Conservation (phyloP, 2,329 filamentous ascomycete genomes). For the Ophiocordyceps robertsii region DNA sequence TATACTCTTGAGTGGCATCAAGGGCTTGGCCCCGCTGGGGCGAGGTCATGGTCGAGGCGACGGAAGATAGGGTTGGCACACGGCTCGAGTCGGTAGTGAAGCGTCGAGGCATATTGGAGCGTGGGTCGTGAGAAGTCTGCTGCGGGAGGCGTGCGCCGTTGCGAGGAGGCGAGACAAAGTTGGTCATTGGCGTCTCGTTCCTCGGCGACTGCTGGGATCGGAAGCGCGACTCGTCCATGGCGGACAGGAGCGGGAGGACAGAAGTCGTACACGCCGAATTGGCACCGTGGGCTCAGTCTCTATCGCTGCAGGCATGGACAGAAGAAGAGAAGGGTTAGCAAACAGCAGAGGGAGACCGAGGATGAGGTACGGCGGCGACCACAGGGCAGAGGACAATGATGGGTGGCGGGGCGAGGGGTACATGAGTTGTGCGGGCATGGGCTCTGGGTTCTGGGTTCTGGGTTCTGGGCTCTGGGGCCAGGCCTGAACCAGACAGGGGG, state of each 20-base stretch:
- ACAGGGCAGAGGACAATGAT: slow-evolving; percentile 9
- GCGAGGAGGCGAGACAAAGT: slow-evolving; percentile 61
- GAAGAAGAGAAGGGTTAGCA: slow-evolving; percentile 15
- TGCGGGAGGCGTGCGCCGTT: slow-evolving; percentile 51
- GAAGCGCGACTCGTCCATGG: slow-evolving; percentile 69
- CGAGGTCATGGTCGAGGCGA: slow-evolving; percentile 27
- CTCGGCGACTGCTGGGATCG: slow-evolving; percentile 64
- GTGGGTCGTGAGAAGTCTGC: slow-evolving; percentile 45
- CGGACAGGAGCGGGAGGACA: slow-evolving; percentile 12
- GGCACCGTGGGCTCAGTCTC: slow-evolving; percentile 17
- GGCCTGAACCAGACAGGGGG: slow-evolving; percentile 2
- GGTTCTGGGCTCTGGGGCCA: too few relatives aligned
- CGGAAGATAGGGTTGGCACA: slow-evolving; percentile 58
- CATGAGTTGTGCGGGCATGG: slow-evolving; percentile 10
- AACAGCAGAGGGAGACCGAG: slow-evolving; percentile 8
- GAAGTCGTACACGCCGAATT: slow-evolving; percentile 25
- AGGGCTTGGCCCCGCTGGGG: slow-evolving; percentile 33
- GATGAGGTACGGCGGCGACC: slow-evolving; percentile 10
- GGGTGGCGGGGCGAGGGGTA: slow-evolving; percentile 14
- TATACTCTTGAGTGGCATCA: slow-evolving; percentile 30
- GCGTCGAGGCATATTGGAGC: slow-evolving; percentile 70
- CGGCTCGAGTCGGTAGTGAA: slow-evolving; percentile 88
- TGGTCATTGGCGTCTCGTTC: slow-evolving; percentile 62
- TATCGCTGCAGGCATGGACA: slow-evolving; percentile 22
- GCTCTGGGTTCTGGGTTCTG: too few relatives aligned